Evolutionary conservation across 805 yeast genomes (phyloP), one percentile per base, ranked within the genome.

Genomic region (Huiozyma sinensis): DNA sequence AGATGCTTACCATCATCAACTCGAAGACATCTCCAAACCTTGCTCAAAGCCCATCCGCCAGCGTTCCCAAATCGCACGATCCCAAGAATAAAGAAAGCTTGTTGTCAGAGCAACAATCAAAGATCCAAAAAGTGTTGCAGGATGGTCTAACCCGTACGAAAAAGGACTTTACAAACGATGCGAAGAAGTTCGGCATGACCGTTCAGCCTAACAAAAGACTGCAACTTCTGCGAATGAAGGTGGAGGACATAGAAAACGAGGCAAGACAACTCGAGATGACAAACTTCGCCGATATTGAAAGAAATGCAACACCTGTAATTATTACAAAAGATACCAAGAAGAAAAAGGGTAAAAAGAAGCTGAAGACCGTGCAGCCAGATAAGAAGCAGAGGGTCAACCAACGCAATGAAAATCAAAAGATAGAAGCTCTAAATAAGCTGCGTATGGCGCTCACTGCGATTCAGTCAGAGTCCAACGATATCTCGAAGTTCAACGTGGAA

Each of bases 201-300:
- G 53, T 60, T 58, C 95, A 85, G 57, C 95, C 95, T 4, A 82
- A 83, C 53, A 74, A 83, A 3, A 69, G 90, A 50, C 65, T 88
- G 42, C 72, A 92, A 47, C 80, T 77, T 38, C 69, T 89, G 53
- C 71, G 95, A 44, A 85, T 81, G 53, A 75, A 81, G 57, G 87
- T 87, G 95, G 94, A 84, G 47, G 81, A 77, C 49, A 71, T 89
- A 43, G 95, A 85, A 57, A 74, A 76, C 40, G 84, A 85, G 67
- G 96, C 96, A 0, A 68, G 94, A 47, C 84, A 83, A 55, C 70
- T 90, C 46, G 97, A 90, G 59, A 81, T 78, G 75, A 82, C 84
- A 17, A 92, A 87, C 51, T 88, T 86, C 54, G 81, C 75, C 28
- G 84, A 78, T 31, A 50, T 49, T 44, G 51, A 64, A 48, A 50